Percentiles rank a stretch among this genome's conserved stretches.
Conservation (phyloP, 352 stramenopile genomes). For the Pythium graminicola region DNA sequence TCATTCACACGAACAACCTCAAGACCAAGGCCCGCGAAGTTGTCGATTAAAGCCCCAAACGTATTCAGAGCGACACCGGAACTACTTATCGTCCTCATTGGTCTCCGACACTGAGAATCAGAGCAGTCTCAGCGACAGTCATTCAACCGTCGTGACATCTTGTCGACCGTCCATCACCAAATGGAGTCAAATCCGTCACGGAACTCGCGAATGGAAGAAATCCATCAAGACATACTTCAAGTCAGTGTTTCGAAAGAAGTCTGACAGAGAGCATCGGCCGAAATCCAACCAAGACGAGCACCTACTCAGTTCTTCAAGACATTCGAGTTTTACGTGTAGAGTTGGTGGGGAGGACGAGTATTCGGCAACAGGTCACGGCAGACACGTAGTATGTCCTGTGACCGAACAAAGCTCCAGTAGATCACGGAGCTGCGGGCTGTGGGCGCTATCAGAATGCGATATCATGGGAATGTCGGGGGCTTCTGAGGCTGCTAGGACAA, state of each 20-base stretch:
- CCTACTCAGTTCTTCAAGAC: background rate
- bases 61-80: no score
- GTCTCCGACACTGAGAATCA: background rate
- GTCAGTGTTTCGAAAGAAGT: background rate
- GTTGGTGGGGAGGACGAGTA: background rate
- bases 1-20: background rate
- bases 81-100: background rate
- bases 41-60: no score
- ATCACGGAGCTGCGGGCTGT: background rate
- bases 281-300: background rate
- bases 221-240: background rate
- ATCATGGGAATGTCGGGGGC: background rate
- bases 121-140: background rate
- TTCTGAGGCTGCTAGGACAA: background rate
- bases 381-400: background rate
- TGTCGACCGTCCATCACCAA: background rate
- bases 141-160: background rate
- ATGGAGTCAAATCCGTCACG: background rate
- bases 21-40: background rate
- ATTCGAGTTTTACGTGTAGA: background rate
- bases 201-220: background rate
- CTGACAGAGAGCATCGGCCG: background rate
- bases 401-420: conserved; percentile 5
- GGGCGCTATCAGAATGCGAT: conserved; percentile 11
- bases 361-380: background rate